These are phyloP conservation scores for Linum lewisii DNA, from an alignment of 345 rosid genomes.

Conservation along the genomic window DNA sequence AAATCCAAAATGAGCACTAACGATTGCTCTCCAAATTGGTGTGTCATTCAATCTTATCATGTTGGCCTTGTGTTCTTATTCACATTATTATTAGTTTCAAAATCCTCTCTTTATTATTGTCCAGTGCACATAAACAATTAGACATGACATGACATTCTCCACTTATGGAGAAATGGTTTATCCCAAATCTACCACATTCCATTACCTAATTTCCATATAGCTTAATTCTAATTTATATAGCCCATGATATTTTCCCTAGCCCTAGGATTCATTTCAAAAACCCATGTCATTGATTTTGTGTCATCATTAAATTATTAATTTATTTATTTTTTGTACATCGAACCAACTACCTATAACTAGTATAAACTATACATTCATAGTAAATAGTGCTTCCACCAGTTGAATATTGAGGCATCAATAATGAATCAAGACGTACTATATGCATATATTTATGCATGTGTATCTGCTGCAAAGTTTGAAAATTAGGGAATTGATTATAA, in stretches of 20 bases:
- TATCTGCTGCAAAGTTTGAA: too few relatives aligned
- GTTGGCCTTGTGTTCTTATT: neutral
- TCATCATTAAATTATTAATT: too few relatives aligned
- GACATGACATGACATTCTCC: neutral
- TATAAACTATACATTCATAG: neutral
- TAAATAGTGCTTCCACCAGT: neutral
- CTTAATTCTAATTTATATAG: too few relatives aligned
- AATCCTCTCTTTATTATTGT: too few relatives aligned
- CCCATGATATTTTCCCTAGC: too few relatives aligned
- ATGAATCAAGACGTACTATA: too few relatives aligned
- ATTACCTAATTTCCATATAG: too few relatives aligned
- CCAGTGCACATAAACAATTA: neutral
- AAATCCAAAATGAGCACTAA: neutral
- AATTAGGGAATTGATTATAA: too few relatives aligned
- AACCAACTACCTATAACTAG: neutral
- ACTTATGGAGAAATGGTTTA: too few relatives aligned
- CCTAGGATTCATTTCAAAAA: neutral
- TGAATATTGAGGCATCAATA: too few relatives aligned
- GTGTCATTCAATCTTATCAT: neutral
- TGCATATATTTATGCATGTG: too few relatives aligned
- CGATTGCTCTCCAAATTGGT: neutral
- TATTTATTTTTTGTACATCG: neutral
- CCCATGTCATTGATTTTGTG: neutral
- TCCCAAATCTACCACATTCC: too few relatives aligned
- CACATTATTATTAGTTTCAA: neutral